Evolutionary conservation across 345 rosid species (phyloP).

Genomic region (Eucalyptus viminalis): DNA sequence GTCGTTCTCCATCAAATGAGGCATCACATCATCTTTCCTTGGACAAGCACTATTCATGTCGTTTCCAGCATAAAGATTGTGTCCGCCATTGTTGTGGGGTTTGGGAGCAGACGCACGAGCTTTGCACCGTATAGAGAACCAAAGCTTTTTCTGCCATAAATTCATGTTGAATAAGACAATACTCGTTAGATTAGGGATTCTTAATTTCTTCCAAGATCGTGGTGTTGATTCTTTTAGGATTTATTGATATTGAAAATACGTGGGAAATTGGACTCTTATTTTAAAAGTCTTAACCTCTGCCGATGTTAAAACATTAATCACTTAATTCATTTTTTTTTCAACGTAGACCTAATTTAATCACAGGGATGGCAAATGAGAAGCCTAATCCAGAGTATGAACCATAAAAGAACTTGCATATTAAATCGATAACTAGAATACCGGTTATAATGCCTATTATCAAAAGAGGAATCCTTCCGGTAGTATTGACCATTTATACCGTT

Average conservation of each 20-base stretch:
- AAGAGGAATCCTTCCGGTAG: rapidly evolving
- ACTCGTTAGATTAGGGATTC: background rate
- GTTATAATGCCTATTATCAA: background rate
- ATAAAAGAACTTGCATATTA: too few species aligned
- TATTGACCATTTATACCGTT: background rate
- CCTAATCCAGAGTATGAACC: background rate
- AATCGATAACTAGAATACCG: background rate
- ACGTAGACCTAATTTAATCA: background rate
- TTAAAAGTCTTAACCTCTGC: background rate
- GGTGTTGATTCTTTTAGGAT: background rate
- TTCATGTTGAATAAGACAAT: background rate
- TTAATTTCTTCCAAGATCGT: background rate
- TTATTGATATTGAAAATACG: background rate
- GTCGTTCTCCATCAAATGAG: background rate
- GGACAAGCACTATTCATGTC: background rate
- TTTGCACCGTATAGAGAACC: background rate
- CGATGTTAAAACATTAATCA: background rate
- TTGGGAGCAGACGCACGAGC: background rate
- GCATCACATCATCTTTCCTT: background rate
- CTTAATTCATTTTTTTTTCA: background rate
- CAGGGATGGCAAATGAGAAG: background rate
- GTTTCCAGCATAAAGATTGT: background rate
- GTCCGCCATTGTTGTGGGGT: background rate
- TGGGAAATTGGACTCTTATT: background rate
- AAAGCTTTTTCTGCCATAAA: background rate